Evolutionary conservation across 805 yeast species (phyloP).

Genomic region (Saccharomycopsis schoenii): DNA sequence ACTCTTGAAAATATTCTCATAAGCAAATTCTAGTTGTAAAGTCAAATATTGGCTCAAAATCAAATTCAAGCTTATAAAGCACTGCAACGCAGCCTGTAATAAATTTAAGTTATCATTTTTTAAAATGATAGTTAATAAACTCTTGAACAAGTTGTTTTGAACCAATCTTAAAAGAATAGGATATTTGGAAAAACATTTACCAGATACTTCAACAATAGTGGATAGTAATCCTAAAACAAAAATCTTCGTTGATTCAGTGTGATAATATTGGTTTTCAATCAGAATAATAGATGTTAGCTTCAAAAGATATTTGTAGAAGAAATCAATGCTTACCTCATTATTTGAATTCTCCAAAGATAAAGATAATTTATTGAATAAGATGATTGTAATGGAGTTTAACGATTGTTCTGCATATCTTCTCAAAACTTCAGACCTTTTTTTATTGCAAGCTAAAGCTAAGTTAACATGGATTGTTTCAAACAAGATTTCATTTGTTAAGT

Average conservation of each 20-base stretch:
- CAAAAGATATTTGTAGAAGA: conserved; percentile 51
- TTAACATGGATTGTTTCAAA: conserved; percentile 89
- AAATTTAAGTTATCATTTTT: conserved; percentile 62
- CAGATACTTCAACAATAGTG: conserved; percentile 75
- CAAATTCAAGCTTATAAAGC: conserved; percentile 62
- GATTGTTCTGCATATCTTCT: conserved; percentile 85
- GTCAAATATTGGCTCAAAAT: conserved; percentile 58
- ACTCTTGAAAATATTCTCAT: conserved; percentile 52
- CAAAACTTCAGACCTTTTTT: conserved; percentile 80
- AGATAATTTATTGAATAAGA: conserved; percentile 53
- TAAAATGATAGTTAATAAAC: conserved; percentile 71
- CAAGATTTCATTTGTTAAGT: conserved; percentile 72
- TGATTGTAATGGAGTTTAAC: conserved; percentile 56
- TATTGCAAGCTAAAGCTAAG: conserved; percentile 83
- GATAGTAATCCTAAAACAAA: conserved; percentile 71
- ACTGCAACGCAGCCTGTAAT: conserved; percentile 63
- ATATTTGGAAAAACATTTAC: conserved; percentile 43
- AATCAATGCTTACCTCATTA: conserved; percentile 46
- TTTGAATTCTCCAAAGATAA: conserved; percentile 56
- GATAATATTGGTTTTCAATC: conserved; percentile 73
- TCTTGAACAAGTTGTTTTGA: conserved; percentile 78
- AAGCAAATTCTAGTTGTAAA: conserved; percentile 70
- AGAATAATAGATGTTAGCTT: conserved; percentile 71
- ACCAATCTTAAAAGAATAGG: conserved; percentile 46
- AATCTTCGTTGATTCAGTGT: conserved; percentile 78